Base-by-base conservation (phyloP, 495 filamentous ascomycete species). In the Daldinia concentrica region DNA sequence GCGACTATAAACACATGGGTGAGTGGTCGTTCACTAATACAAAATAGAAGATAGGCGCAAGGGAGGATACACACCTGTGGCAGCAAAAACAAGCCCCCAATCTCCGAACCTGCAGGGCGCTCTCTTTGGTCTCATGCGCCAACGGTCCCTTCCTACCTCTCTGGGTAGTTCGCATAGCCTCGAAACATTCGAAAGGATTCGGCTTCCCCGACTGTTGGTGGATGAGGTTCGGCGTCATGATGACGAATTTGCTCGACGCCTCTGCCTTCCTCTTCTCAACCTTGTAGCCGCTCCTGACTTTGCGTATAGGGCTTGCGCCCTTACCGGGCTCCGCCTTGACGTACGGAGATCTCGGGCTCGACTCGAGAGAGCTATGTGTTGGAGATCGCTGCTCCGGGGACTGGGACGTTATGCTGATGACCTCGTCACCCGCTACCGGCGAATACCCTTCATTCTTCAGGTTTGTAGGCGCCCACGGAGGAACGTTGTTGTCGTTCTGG, bases 71-170 rank as follows among this genome's bases (percentile, higher is more conserved):
- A 50, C 30, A 74, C 74, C 72, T 82, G 64, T 84, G 82, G 66
- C 82, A 85, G 77, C 82, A 82, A 71, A 85, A 85, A 66, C 83
- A 85, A 51, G 83, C 83, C 26, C 83, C 83, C 24, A 77, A 74
- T 39, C 83, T 81, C 11, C 83, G 77, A 9, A 85, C 81, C 19
- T 82, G 76, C 12, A 84, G 77, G n/a, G 83, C 82, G 57, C 74
- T 78, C 74, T 83, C 77, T 69, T 82, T 82, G n/a, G 79, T 82
- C 29, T 82, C 80, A 58, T 77, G 76, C 19, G 82, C 79, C 27
- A 85, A 71, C 8, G 83, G 83, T 4, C 83, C 83, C 56, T 84
- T 85, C 56, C 83, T 78, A 1, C 83, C 83, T 17, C 80, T 77
- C 72, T 84, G 80, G 7, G 82, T 79, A 29, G 79, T 79, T 22